These are phyloP conservation scores for Lizanozyma gosingica DNA, from an alignment of 1,139 yeast genomes.

Conservation along the genomic window DNA sequence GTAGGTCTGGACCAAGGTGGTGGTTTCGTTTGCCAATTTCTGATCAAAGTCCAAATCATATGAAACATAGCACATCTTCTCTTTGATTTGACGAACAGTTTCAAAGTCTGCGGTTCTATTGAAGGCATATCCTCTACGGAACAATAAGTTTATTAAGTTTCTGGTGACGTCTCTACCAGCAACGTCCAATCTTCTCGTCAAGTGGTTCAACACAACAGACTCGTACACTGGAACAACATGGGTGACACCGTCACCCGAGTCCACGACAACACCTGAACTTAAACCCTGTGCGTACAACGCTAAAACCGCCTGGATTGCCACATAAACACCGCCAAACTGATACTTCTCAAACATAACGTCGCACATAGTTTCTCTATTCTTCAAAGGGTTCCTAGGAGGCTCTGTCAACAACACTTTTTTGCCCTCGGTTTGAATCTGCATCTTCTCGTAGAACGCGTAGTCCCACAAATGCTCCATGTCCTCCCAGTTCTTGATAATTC, in stretches of 20 bases:
- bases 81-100: constrained; percentile 96
- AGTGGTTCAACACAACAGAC: constrained; percentile 87
- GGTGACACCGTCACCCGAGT: constrained; percentile 83
- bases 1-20: constrained; percentile 82
- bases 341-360: constrained; percentile 96
- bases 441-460: constrained; percentile 86
- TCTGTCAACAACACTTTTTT: constrained; percentile 83
- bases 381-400: constrained; percentile 96
- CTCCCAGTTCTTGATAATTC: constrained; percentile 95
- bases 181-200: constrained; percentile 86
- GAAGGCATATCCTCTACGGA: constrained; percentile 96
- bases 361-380: constrained; percentile 90
- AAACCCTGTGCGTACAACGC: constrained; percentile 96
- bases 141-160: constrained; percentile 77
- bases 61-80: constrained; percentile 89
- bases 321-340: constrained; percentile 93
- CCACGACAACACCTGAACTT: constrained; percentile 97
- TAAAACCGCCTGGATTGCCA: constrained; percentile 95
- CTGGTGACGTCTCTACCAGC: constrained; percentile 98
- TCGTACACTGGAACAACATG: constrained; percentile 98
- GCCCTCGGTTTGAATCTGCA: constrained; percentile 71
- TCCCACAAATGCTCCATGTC: constrained; percentile 99
- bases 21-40: constrained; percentile 84
- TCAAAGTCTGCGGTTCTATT: constrained; percentile 98
- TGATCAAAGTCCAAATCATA: constrained; percentile 88